A percentile compares a stretch with the other conserved stretches of the same genome.
Conservation (phyloP, 441 rosid genomes). For the Populus tomentosa region DNA sequence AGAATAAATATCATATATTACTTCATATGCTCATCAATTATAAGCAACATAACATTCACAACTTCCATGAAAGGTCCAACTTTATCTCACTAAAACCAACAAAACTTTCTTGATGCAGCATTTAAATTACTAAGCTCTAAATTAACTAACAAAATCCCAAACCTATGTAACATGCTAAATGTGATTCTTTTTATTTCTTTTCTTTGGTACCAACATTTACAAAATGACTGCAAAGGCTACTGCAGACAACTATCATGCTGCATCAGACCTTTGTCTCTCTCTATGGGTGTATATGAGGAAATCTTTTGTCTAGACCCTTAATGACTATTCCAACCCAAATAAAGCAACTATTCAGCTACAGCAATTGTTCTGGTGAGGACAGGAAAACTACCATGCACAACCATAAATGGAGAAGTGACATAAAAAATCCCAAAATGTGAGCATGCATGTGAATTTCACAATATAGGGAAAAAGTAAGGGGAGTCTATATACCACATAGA, state of each 20-base stretch:
- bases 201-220: neutral
- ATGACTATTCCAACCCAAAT: neutral
- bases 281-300: neutral
- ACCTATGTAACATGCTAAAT: neutral
- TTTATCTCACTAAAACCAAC: neutral
- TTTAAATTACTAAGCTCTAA: neutral
- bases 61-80: too few relatives aligned
- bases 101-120: too few relatives aligned
- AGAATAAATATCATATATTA: too few relatives aligned
- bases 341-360: neutral
- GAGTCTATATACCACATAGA: constrained; percentile 81
- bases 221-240: neutral
- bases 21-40: too few relatives aligned
- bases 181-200: neutral
- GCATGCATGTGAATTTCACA: constrained; percentile 2
- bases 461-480: constrained; percentile 1
- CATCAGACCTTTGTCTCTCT: neutral
- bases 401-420: neutral
- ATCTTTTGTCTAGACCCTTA: neutral
- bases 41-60: too few relatives aligned
- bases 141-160: constrained; percentile 1
- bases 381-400: neutral
- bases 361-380: neutral
- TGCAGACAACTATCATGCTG: neutral
- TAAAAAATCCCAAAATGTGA: constrained; percentile 7